Base-by-base conservation (phyloP, 2,329 filamentous ascomycete species). In the Trichoderma sp. region DNA sequence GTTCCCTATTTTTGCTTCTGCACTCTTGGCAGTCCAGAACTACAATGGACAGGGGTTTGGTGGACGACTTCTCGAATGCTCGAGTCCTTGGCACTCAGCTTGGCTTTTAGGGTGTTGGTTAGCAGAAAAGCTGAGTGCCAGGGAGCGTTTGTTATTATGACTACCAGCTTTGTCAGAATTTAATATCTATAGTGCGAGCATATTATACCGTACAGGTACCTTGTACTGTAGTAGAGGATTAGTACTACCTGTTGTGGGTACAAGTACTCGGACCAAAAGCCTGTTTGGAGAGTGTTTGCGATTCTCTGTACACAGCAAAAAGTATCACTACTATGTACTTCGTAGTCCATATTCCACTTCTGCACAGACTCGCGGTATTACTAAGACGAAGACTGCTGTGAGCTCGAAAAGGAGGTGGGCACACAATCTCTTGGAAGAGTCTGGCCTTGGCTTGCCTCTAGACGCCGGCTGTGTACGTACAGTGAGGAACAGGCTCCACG, bases 341-440 rank as follows among this genome's bases (percentile, higher is more conserved):
- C 17, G n/a, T 45, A 8, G 32, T 12, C 32, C 19, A 37, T 57
- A 9, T 4, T 10, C 5, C 10, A 0, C 12, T 0, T 48, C 4
- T 19, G 0, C n/a, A 8, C 17, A n/a, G n/a, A 19, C 25, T 25
- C 27, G 27, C 50, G 19, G 25, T 12, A 34, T 45, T 34, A 9
- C 17, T 42, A 13, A 64, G 27, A 37, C 13, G 25, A 27, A 35
- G n/a, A 1, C 19, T 17, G 37, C 17, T n/a, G 2, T 22, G 52
- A 27, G 10, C 29, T n/a, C 4, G 7, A 56, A 65, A 65, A 65
- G 63, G 63, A 65, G 63, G 63, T 48, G 27, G 3, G 35, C 52
- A 57, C 35, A 34, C 37, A 57, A 48, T 57, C 13, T 48, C 15
- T 34, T 39, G 2, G 5, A 27, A 13, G 6, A n/a, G 27, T 48